Percentiles rank a stretch among this genome's conserved stretches.
Conservation (phyloP, 805 yeast species). For the Yarrowia keelungensis region DNA sequence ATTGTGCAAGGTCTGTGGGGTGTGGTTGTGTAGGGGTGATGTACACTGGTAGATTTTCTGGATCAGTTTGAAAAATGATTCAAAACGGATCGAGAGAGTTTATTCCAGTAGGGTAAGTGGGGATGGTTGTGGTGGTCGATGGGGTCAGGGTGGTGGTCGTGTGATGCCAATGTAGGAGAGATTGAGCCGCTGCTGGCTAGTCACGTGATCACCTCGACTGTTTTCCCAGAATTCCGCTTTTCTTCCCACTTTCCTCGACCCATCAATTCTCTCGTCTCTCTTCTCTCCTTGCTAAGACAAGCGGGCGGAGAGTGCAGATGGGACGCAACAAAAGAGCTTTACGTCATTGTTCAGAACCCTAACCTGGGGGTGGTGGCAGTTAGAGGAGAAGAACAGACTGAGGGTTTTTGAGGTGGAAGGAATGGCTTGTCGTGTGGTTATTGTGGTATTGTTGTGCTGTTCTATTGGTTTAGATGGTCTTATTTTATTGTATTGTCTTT, state of each 20-base stretch:
- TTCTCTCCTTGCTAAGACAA: slow-evolving; percentile 6
- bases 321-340: background rate
- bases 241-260: too few species aligned
- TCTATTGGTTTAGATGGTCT: too few species aligned
- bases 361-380: background rate
- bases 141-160: background rate
- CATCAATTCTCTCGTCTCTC: background rate
- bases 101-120: slow-evolving; percentile 28
- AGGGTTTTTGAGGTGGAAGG: too few species aligned
- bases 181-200: too few species aligned
- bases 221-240: too few species aligned
- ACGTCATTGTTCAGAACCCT: slow-evolving; percentile 21
- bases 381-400: too few species aligned
- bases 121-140: background rate
- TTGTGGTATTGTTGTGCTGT: too few species aligned
- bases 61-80: slow-evolving; percentile 29
- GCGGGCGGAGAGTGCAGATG: background rate
- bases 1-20: background rate
- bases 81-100: slow-evolving; percentile 6
- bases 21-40: background rate
- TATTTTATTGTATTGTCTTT: too few species aligned
- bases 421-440: too few species aligned
- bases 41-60: background rate
- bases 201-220: too few species aligned
- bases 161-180: too few species aligned